Evolutionary conservation across 2,329 filamentous ascomycete species (phyloP), one percentile per base, ranked within the genome.

Genomic region (Metarhizium rileyi): DNA sequence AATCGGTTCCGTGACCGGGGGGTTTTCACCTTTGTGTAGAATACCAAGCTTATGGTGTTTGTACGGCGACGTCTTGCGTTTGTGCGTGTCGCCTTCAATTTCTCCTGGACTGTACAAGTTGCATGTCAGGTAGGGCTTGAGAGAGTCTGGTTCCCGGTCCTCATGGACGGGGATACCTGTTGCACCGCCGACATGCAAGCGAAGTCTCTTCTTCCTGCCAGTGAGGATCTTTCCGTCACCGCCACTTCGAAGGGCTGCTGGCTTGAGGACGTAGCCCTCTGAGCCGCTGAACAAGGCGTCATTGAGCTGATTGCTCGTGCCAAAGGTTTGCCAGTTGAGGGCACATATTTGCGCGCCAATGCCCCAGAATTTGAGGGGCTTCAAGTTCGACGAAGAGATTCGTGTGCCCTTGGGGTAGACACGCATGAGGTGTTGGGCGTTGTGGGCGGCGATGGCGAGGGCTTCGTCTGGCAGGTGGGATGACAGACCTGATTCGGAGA

Each of bases 301-400:
- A 59, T 86, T 86, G 55, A 86, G 69, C 62, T 86, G 83, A 68
- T 83, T 81, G 58, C 74, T 74, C 6, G 76, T 75, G 30, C 80
- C 80, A 55, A 84, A 86, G 0, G 75, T 83, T 59, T 86, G 83
- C 78, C 81, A 83, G 65, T 86, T 86, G 47, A 86, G 70, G 3
- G 83, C 83, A 59, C 80, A 84, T 44, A 86, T 81, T 57, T 86
- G 83, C 2, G 82, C 81, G 1, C 83, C 83, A 4, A 84, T 61
- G 6, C 73, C 80, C 83, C 83, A 86, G 60, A 83, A 86, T 0
- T 75, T 72, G 0, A 81, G 73, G 0, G 80, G 81, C 48, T 73
- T 72, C 2, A 86, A 72, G 58, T 86, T 86, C 33, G 71, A 74
- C 2, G 81, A 85, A 0, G 77, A 78, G 60, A 86, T 85, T 41